These are phyloP conservation scores for Xylariaceae sp. DNA, from an alignment of 2,329 filamentous ascomycete genomes.

Conservation along the genomic window DNA sequence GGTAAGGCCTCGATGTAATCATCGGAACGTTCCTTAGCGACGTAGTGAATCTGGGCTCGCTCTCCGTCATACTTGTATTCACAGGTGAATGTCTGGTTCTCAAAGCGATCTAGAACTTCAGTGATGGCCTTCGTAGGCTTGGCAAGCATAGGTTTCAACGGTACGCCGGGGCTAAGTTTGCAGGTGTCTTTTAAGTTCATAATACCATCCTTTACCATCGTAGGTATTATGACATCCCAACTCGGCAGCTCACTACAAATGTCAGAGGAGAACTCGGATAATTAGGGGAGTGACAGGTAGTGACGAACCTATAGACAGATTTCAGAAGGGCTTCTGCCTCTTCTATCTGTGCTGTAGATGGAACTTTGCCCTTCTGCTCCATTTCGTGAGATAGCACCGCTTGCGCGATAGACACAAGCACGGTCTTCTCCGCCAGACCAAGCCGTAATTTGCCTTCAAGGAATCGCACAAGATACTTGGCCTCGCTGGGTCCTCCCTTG, in stretches of 20 bases:
- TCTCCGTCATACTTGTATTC: conserved; percentile 99
- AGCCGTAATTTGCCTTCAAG: conserved; percentile 90
- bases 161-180: conserved; percentile 88
- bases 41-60: conserved; percentile 96
- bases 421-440: conserved; percentile 86
- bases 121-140: conserved; percentile 98
- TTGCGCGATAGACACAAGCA: conserved; percentile 84
- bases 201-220: conserved; percentile 82
- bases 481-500: conserved; percentile 90
- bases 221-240: conserved; percentile 91
- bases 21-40: conserved; percentile 71
- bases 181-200: conserved; percentile 77
- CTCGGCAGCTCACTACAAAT: conserved; percentile 77
- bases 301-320: conserved; percentile 72
- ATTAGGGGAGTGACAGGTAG: not conserved
- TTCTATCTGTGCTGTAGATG: conserved; percentile 71
- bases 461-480: conserved; percentile 89
- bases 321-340: conserved; percentile 84
- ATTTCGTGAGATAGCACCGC: conserved; percentile 82
- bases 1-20: conserved; percentile 61
- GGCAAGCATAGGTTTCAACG: conserved; percentile 96
- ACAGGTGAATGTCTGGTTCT: conserved; percentile 92
- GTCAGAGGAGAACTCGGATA: conserved; percentile 33
- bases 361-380: conserved; percentile 62
- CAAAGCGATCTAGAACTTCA: conserved; percentile 93